Conservation (phyloP, 495 filamentous ascomycete genomes). For the Massariosphaeria phaeospora region DNA sequence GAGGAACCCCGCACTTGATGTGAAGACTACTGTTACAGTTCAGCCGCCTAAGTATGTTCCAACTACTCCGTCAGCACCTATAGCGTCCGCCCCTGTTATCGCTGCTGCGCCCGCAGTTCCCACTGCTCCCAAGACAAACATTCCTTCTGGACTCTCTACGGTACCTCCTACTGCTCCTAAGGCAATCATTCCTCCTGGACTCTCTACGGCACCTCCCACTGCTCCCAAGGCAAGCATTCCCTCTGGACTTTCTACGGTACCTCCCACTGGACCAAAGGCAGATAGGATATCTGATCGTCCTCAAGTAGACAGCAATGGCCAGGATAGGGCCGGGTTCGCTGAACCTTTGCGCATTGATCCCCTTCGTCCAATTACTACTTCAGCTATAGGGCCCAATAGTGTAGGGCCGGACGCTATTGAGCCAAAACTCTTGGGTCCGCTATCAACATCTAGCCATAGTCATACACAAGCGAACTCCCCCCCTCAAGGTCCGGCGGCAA, state of each 20-base stretch:
- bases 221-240: slow-evolving; percentile 10
- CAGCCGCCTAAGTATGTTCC: slow-evolving; percentile 13
- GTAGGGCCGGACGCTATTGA: slow-evolving; percentile 8
- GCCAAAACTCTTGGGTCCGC: slow-evolving; percentile 1
- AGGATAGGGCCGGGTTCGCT: slow-evolving; percentile 5
- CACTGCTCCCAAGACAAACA: slow-evolving; percentile 2
- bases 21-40: slow-evolving; percentile 33
- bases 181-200: slow-evolving; percentile 9
- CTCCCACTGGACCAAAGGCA: slow-evolving; percentile 39
- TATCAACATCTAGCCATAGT: not conserved
- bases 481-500: slow-evolving; percentile 11
- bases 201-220: slow-evolving; percentile 14
- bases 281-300: slow-evolving; percentile 25
- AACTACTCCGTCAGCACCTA: not conserved
- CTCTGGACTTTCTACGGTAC: slow-evolving; percentile 20
- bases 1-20: slow-evolving; percentile 34
- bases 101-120: slow-evolving; percentile 4
- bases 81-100: not conserved
- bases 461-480: slow-evolving; percentile 16
- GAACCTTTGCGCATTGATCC: slow-evolving; percentile 16
- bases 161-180: slow-evolving; percentile 30
- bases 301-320: slow-evolving; percentile 1
- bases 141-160: slow-evolving; percentile 18
- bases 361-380: slow-evolving; percentile 3
- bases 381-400: not conserved